Conservation (phyloP, 257 asterid species). For the Solanum rostratum region DNA sequence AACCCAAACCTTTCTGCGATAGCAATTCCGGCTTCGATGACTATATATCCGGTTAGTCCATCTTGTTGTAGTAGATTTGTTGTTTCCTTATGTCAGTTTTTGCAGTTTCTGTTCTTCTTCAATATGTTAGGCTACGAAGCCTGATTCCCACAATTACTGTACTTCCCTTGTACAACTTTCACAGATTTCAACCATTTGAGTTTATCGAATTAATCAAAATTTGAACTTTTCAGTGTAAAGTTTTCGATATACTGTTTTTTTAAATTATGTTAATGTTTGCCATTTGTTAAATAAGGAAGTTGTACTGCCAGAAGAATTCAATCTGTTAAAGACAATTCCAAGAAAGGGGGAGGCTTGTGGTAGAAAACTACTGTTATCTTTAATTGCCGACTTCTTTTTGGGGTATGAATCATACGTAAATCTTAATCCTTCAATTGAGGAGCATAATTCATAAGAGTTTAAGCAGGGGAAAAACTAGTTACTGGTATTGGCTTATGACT, state of each 20-base stretch:
- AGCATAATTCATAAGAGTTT: neutral
- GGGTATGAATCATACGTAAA: neutral
- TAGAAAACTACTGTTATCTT: neutral
- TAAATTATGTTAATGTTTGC: neutral
- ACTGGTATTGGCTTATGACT: neutral
- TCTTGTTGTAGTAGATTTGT: neutral
- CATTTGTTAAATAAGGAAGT: neutral
- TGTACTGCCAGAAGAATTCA: neutral
- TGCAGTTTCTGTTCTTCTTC: neutral
- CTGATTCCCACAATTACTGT: neutral
- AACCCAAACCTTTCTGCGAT: constrained; percentile 56
- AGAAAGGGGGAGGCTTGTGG: neutral
- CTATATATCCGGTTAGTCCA: constrained; percentile 35
- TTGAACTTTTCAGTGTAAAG: neutral
- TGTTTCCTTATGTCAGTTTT: neutral
- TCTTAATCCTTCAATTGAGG: neutral
- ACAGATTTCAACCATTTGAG: neutral
- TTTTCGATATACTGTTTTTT: neutral
- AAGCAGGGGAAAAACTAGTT: neutral
- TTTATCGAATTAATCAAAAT: neutral
- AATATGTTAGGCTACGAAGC: neutral
- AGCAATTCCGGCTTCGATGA: constrained; percentile 17
- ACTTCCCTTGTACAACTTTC: neutral
- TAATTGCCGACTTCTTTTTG: neutral
- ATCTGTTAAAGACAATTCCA: neutral